Evolutionary conservation across 495 filamentous ascomycete species (phyloP).

Genomic region (Aspergillus saccharolyticus): DNA sequence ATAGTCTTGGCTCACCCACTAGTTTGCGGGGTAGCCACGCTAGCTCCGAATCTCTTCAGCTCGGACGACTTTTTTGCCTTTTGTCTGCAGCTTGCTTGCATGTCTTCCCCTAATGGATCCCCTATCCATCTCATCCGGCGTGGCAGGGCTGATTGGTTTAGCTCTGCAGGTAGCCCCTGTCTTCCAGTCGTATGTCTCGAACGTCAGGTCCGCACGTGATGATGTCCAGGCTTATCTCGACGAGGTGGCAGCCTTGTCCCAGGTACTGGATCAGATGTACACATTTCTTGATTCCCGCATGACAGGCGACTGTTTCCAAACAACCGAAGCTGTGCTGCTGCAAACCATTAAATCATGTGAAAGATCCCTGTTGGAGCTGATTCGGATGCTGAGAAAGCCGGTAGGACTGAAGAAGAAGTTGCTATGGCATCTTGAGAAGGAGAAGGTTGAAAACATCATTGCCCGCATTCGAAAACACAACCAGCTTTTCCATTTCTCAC

Average conservation of each 20-base stretch:
- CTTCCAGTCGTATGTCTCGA: constrained; percentile 1
- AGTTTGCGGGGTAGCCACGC: not conserved
- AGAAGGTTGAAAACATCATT: constrained; percentile 1
- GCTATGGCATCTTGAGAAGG: not conserved
- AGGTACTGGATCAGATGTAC: constrained; percentile 1
- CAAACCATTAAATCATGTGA: constrained; percentile 5
- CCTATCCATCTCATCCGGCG: constrained; percentile 1
- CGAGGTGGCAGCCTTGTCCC: not conserved
- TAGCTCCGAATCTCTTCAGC: not conserved
- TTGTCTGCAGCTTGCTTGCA: not conserved
- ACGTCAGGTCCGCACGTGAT: not conserved
- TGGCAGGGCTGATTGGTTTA: constrained; percentile 2
- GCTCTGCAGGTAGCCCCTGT: constrained; percentile 1
- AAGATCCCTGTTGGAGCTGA: not conserved
- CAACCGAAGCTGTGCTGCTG: not conserved
- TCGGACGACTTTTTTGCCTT: not conserved
- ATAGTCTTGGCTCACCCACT: not conserved
- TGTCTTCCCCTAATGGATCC: not conserved
- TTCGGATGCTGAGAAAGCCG: not conserved
- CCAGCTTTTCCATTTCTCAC: constrained; percentile 4
- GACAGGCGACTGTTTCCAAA: not conserved
- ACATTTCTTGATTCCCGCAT: not conserved
- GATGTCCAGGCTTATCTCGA: constrained; percentile 1
- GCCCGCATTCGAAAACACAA: not conserved
- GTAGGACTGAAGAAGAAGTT: not conserved